These are phyloP conservation scores for Xylariaceae sp. DNA, from an alignment of 2,329 filamentous ascomycete species.

Conservation along the genomic window DNA sequence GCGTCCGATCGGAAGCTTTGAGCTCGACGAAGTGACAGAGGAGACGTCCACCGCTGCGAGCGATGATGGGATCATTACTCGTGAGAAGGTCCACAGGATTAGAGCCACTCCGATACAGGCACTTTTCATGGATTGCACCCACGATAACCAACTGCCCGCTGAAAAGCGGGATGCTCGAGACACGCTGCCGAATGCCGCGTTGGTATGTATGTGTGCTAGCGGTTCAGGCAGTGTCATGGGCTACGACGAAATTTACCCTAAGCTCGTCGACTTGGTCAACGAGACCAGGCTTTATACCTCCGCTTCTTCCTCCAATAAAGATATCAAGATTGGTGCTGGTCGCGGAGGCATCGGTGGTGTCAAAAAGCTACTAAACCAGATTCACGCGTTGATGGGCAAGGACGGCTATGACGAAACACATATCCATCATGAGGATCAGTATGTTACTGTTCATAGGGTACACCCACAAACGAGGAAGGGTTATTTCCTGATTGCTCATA, in stretches of 20 bases:
- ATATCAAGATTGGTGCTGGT: constrained; percentile 61
- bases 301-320: constrained; percentile 56
- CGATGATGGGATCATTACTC: constrained; percentile 35
- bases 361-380: constrained; percentile 89
- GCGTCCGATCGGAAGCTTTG: constrained; percentile 92
- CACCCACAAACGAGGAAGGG: constrained; percentile 89
- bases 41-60: constrained; percentile 33
- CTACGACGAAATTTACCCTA: constrained; percentile 93
- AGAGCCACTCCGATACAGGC: constrained; percentile 86
- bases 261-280: constrained; percentile 85
- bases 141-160: constrained; percentile 94
- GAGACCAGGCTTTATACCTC: constrained; percentile 82
- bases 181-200: constrained; percentile 85
- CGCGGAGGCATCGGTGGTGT: constrained; percentile 81
- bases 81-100: constrained; percentile 71
- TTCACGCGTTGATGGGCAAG: constrained; percentile 92
- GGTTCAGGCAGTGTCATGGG: constrained; percentile 96
- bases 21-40: constrained; percentile 77
- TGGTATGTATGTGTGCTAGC: constrained; percentile 94
- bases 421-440: constrained; percentile 93
- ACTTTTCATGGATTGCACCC: constrained; percentile 98
- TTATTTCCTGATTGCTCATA: constrained; percentile 93
- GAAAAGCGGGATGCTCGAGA: constrained; percentile 93
- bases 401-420: constrained; percentile 93
- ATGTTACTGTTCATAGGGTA: constrained; percentile 91